These are phyloP conservation scores for Termitomyces bulborhizus DNA, from an alignment of 768 basidiomycete species.

Conservation along the genomic window DNA sequence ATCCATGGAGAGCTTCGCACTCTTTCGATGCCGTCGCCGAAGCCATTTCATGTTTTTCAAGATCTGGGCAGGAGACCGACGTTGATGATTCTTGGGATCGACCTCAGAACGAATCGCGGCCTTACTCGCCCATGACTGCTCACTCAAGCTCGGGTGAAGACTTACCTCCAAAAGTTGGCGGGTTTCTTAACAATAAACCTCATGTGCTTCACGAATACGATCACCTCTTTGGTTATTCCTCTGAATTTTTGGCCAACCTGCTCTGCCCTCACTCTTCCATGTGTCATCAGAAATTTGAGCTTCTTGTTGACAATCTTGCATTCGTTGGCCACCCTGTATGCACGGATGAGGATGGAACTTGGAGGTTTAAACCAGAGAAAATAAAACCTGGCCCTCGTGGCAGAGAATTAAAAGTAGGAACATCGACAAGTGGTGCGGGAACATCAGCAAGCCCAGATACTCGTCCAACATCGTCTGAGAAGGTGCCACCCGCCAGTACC, in stretches of 20 bases:
- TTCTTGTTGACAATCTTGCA: constrained; percentile 84
- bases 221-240: constrained; percentile 70
- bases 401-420: constrained; percentile 41
- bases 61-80: constrained; percentile 22
- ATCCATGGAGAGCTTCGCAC: constrained; percentile 67
- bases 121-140: constrained; percentile 41
- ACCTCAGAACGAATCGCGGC: constrained; percentile 46
- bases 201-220: constrained; percentile 49
- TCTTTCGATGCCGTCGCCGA: constrained; percentile 29
- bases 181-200: constrained; percentile 29
- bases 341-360: constrained; percentile 62
- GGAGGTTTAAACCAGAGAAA: constrained; percentile 71
- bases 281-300: constrained; percentile 93
- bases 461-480: constrained; percentile 28
- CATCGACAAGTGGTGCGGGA: constrained; percentile 26
- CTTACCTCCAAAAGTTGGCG: constrained; percentile 42
- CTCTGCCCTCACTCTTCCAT: constrained; percentile 73
- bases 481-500: constrained; percentile 25
- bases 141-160: constrained; percentile 44
- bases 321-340: constrained; percentile 96
- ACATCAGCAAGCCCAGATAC: constrained; percentile 21
- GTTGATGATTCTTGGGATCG: constrained; percentile 63
- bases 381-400: constrained; percentile 45
- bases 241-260: constrained; percentile 75
- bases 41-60: constrained; percentile 16